Base-by-base conservation (phyloP, 1,284 basidiomycete species). In the Psilocybe mexicana region DNA sequence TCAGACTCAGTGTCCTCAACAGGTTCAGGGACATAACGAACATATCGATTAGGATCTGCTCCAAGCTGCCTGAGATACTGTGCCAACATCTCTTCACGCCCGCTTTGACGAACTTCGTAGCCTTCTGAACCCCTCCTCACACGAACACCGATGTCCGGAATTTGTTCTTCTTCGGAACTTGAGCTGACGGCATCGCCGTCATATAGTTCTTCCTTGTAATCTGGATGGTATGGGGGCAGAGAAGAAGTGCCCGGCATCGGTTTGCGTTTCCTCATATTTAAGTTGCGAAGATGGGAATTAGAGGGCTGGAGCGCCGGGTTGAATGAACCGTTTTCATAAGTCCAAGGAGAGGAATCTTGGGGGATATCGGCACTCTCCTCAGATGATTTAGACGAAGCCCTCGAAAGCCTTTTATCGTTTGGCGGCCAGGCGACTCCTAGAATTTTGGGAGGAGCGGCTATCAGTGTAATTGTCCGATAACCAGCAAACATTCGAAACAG, bases 71-170 rank as follows among this genome's bases (percentile, higher is more conserved):
- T 70, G n/a, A 91, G 70, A 69, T 87, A 86, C 52, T 76, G 73
- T 55, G 68, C 73, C 35, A 92, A 69, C 71, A 90, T 77, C 51
- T 79, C 81, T 65, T 90, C 87, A 54, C 88, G 75, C 54, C 82
- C 76, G 47, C 83, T 73, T 7, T 81, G 72, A 42, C 75, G 79
- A 50, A 92, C 83, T 67, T 93, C 91, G 65, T 85, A 88, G 3
- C 91, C 91, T 74, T 93, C 92, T 14, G 90, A 92, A 14, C 91
- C 91, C 42, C 83, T 74, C 53, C 92, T 77, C 42, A 90, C 74
- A 46, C 65, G 69, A 12, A 49, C 44, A 30, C 54, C 30, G 43
- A 25, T 40, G 7, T 48, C 23, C 33, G 60, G 48, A 8, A 28
- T 58, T 5, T 57, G 26, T 38, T 56, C 55, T 18, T 40, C 68